Evolutionary conservation across 2,329 filamentous ascomycete species (phyloP), one percentile per base, ranked within the genome.

Genomic region (Dendryphion nanum): DNA sequence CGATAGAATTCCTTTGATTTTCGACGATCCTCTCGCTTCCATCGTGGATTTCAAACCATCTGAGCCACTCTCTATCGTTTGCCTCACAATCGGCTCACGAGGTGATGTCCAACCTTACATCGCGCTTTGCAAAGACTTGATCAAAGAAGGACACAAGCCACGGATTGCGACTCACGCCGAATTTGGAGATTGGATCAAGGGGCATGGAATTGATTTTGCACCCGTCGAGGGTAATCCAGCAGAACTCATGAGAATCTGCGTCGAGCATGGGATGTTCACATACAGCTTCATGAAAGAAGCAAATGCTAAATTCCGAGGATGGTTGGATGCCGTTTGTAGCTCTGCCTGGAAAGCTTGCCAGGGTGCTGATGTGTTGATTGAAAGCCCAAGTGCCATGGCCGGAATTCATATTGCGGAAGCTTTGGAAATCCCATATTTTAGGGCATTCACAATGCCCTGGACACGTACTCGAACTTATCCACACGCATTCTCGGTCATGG

Each of bases 381-480:
- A 98, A 64, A 95, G 88, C 32, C 93, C 93, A 0, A 95, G 88
- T 40, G 89, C 93, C 12, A 98, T 98, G 93, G 89, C 86, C 1
- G 93, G 93, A 18, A 95, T 98, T 37, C 93, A 98, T 64, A 95
- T 98, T 50, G 93, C 93, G 1, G 93, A 98, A 68, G 89, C 89
- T 17, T 76, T 98, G 2, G 77, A 81, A 12, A 94, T 98, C 30
- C 93, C 93, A 0, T 98, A 98, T 65, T 97, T 97, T 72, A 82
- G 93, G 39, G 91, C 90, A 0, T 98, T 98, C 61, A 95, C 89
- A 14, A 98, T 98, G 93, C 93, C 93, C 0, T 98, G 93, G 93
- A 95, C 93, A 1, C 82, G 90, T 33, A 98, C 93, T 13, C 78
- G 93, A 37, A 89, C 91, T 1, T 98, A 98, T 55, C 93, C 93